Evolutionary conservation across 495 filamentous ascomycete species (phyloP), one percentile per base, ranked within the genome.

Genomic region (Pyrenula massariospora): DNA sequence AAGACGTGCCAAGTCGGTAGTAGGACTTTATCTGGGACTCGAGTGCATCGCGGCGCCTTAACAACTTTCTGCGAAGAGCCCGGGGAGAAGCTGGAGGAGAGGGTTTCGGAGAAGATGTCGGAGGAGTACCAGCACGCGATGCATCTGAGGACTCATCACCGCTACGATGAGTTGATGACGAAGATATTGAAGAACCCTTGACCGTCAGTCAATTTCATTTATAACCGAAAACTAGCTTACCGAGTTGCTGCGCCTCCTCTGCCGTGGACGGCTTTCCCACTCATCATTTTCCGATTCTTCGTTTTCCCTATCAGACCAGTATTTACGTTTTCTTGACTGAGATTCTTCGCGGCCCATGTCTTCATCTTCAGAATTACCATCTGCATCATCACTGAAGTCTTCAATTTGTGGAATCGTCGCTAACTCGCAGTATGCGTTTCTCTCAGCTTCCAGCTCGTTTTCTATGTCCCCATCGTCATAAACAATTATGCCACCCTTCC

Each of bases 401-500:
- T 88, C 89, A 24, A 96, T 70, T 51, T 95, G 89, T 8, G 90
- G 91, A 93, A 97, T 97, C 48, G 88, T 84, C 42, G 84, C 70
- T 50, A 97, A 74, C 49, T 83, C 87, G 50, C 85, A 81, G 62
- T 91, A 97, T 47, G 93, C 91, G 51, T 88, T 82, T 59, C 78
- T 73, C 70, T 97, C 91, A 20, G 69, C 73, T 25, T 60, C 61
- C 49, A 97, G 68, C n/a, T 91, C 90, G 54, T 92, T 89, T 60
- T 91, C 87, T 50, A 98, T 93, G 70, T 98, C 93, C 15, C 92
- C 94, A 68, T 97, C 94, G 63, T 97, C 94, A 68, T 89, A 93
- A 3, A 95, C 89, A 56, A 96, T 76, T 58, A 96, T 88, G 0
- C 91, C 91, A 24, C 91, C 91, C 58, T 78, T 83, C 31, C 88